These are phyloP conservation scores for Penicillium nordicum DNA, from an alignment of 2,329 filamentous ascomycete species.

Conservation along the genomic window DNA sequence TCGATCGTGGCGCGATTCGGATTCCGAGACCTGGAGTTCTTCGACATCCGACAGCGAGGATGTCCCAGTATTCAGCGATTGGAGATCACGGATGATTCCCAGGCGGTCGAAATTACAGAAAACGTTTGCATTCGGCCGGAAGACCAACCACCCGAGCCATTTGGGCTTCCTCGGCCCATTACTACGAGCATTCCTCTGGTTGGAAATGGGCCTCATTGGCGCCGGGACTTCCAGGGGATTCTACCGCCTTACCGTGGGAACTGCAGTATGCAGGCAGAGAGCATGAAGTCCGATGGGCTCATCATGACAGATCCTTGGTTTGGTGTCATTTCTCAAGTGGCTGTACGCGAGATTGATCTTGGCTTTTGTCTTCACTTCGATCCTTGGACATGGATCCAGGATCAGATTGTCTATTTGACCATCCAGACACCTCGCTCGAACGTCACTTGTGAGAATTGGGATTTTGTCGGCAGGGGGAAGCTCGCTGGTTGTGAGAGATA, in stretches of 20 bases:
- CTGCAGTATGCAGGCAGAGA: constrained; percentile 35
- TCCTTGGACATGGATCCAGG: constrained; percentile 16
- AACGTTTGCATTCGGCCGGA: constrained; percentile 49
- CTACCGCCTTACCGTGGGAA: constrained; percentile 48
- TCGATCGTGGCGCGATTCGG: constrained; percentile 50
- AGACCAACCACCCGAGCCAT: constrained; percentile 43
- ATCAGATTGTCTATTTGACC: constrained; percentile 27
- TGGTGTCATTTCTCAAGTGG: constrained; percentile 36
- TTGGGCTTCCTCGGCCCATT: constrained; percentile 13
- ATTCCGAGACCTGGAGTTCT: constrained; percentile 52
- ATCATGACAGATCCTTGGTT: constrained; percentile 29
- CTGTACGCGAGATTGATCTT: constrained; percentile 31
- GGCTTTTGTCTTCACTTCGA: constrained; percentile 38
- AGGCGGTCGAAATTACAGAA: constrained; percentile 54
- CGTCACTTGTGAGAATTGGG: constrained; percentile 40
- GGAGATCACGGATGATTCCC: constrained; percentile 48
- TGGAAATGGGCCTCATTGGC: constrained; percentile 50
- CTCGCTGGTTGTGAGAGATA: constrained; percentile 61
- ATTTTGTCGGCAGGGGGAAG: constrained; percentile 52
- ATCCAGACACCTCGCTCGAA: constrained; percentile 27
- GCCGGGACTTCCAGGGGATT: constrained; percentile 44
- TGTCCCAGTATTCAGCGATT: constrained; percentile 51
- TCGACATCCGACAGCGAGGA: constrained; percentile 53
- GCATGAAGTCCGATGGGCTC: constrained; percentile 10
- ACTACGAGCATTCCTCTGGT: constrained; percentile 55